phyloP scores from a whole-genome alignment of 116 monocot species.

The Posidonia oceanica region DNA sequence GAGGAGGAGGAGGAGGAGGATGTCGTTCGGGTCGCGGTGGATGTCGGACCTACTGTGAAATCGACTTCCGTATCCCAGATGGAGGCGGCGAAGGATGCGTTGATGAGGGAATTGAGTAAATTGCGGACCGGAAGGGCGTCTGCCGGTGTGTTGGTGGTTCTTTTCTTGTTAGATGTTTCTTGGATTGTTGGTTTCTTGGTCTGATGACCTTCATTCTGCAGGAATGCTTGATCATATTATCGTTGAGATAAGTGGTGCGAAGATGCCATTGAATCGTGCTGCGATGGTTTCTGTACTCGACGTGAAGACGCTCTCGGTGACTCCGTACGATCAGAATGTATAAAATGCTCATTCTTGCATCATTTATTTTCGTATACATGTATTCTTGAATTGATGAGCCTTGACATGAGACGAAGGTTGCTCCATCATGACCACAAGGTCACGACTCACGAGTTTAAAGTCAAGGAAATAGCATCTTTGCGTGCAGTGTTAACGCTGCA shows the following conservation, averaged over 20 bases:
- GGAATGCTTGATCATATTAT: conserved; percentile 98
- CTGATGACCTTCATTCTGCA: conserved; percentile 14
- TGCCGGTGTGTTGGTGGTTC: conserved; percentile 31
- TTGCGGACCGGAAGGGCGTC: conserved; percentile 92
- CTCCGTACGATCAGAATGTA: conserved; percentile 86
- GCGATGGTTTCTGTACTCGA: conserved; percentile 89
- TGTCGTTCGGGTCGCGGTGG: conserved; percentile 38
- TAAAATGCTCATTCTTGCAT: neutral
- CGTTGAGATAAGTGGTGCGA: conserved; percentile 63
- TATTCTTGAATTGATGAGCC: too few species aligned
- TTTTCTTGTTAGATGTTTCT: neutral
- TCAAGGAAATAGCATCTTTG: too few species aligned
- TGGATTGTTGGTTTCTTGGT: neutral
- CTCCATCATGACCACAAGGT: too few species aligned
- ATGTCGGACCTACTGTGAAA: conserved; percentile 67
- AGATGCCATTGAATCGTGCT: conserved; percentile 63
- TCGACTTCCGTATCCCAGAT: conserved; percentile 57
- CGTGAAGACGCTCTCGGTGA: conserved; percentile 76
- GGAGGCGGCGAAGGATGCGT: conserved; percentile 76
- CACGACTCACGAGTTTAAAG: too few species aligned
- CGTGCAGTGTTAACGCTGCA: too few species aligned
- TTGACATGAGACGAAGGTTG: too few species aligned
- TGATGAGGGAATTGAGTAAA: conserved; percentile 77
- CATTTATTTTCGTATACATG: neutral
- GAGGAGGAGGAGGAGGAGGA: conserved; percentile 26